Base-by-base conservation (phyloP, 768 basidiomycete genomes). In the Lactarius pseudohatsudake region DNA sequence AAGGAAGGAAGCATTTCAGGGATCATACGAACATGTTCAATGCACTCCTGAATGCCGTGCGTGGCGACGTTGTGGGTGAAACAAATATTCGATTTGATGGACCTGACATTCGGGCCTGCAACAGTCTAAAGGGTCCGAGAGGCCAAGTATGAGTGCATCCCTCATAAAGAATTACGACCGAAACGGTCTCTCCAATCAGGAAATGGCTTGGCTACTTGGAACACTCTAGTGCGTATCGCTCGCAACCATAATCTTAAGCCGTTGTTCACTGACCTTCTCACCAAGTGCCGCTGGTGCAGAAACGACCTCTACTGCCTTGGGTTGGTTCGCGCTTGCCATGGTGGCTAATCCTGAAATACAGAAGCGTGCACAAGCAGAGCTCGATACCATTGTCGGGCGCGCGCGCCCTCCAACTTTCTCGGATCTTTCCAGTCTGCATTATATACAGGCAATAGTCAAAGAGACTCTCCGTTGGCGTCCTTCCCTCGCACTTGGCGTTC, bases 171-270 rank as follows among this genome's bases (percentile, higher is more conserved):
- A 64, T 40, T 40, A 34, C 26, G 26, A 56, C 1, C 53, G 65
- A 40, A 54, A 53, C 18, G 65, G 61, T 8, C 60, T 71, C 13
- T 70, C 69, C 30, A 30, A 53, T 20, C 32, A 67, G 22, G 69
- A 71, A 53, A 56, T 61, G 11, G 65, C 69, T 15, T 70, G 70
- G 69, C 55, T 67, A 50, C 22, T 61, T 9, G 70, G 66, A 13
- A 58, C 60, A 16, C 61, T 70, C 20, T 64, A 67, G 69, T 70
- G 9, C 2, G 62, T 64, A 3, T 36, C 9, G 3, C 60, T 50
- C 9, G 13, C 36, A 41, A 32, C 4, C 9, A 6, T 11, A 28
- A 64, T 11, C 50, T 28, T 2, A 20, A 6, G 54, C 15, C 18
- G 32, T 5, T 38, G 8, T 34, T 20, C 20, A 26, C 47, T 30